phyloP scores from a whole-genome alignment of 1,284 basidiomycete species.

The Leccinum solheimii region DNA sequence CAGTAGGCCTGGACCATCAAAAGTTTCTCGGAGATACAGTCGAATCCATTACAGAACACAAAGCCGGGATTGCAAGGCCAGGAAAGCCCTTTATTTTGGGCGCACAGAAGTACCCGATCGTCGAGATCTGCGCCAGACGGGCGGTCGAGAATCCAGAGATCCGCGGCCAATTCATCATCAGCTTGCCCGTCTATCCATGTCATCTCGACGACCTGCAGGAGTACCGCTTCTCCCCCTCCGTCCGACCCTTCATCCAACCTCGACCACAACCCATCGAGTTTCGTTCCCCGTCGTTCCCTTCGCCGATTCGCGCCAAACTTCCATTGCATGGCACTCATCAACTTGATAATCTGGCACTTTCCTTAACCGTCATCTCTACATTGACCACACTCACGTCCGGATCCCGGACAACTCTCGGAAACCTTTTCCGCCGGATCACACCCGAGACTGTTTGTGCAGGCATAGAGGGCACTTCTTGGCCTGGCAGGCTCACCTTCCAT shows the following conservation, averaged over 20 bases:
- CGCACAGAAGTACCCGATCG: slow-evolving; percentile 59
- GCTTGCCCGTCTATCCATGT: slow-evolving; percentile 27
- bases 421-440: slow-evolving; percentile 29
- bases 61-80: slow-evolving; percentile 77
- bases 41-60: slow-evolving; percentile 77
- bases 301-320: slow-evolving; percentile 42
- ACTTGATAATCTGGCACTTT: slow-evolving; percentile 75
- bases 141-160: slow-evolving; percentile 38
- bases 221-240: slow-evolving; percentile 37
- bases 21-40: slow-evolving; percentile 82
- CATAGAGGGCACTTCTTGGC: slow-evolving; percentile 68
- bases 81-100: slow-evolving; percentile 78
- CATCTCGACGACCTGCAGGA: slow-evolving; percentile 30
- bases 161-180: slow-evolving; percentile 45
- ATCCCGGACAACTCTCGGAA: slow-evolving; percentile 16
- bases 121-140: slow-evolving; percentile 42
- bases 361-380: slow-evolving; percentile 63
- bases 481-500: slow-evolving; percentile 81
- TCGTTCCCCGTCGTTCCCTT: slow-evolving; percentile 43
- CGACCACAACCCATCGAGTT: slow-evolving; percentile 47
- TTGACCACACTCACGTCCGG: slow-evolving; percentile 49
- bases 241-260: slow-evolving; percentile 39
- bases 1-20: slow-evolving; percentile 93
- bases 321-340: slow-evolving; percentile 84
- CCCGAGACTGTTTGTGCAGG: slow-evolving; percentile 44